Evolutionary conservation across 495 filamentous ascomycete genomes (phyloP).

Genomic region (Entonaema liquescens): DNA sequence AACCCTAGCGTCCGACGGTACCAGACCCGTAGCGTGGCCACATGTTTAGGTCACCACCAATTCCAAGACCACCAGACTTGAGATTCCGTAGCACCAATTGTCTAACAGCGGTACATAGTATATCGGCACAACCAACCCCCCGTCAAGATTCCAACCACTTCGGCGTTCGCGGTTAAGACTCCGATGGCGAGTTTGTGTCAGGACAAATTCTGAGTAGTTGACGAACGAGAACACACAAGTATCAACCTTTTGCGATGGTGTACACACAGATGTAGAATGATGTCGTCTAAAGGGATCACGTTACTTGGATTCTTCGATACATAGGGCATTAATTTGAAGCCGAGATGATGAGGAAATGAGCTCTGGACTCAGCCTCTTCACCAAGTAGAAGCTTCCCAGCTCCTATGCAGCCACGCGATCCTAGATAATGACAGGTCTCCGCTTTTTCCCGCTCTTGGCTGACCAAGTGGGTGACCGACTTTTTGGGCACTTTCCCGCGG

Average conservation of each 20-base stretch:
- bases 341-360: not conserved
- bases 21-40: not conserved
- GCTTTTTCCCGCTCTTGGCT: conserved; percentile 33
- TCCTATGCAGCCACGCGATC: conserved; percentile 3
- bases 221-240: too few species aligned
- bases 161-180: not conserved
- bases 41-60: not conserved
- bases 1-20: conserved; percentile 13
- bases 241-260: too few species aligned
- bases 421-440: conserved; percentile 6
- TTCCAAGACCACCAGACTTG: not conserved
- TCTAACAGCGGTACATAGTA: not conserved
- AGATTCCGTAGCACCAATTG: not conserved
- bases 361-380: not conserved
- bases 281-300: not conserved
- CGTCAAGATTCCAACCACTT: not conserved
- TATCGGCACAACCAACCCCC: not conserved
- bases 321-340: not conserved
- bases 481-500: conserved; percentile 28
- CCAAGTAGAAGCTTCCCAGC: not conserved
- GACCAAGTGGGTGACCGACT: conserved; percentile 34
- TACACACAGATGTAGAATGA: not conserved
- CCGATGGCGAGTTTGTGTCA: not conserved
- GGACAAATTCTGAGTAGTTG: not conserved
- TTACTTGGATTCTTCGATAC: not conserved